Conservation (phyloP, 306 rosid species). For the Cucurbita moschata region DNA sequence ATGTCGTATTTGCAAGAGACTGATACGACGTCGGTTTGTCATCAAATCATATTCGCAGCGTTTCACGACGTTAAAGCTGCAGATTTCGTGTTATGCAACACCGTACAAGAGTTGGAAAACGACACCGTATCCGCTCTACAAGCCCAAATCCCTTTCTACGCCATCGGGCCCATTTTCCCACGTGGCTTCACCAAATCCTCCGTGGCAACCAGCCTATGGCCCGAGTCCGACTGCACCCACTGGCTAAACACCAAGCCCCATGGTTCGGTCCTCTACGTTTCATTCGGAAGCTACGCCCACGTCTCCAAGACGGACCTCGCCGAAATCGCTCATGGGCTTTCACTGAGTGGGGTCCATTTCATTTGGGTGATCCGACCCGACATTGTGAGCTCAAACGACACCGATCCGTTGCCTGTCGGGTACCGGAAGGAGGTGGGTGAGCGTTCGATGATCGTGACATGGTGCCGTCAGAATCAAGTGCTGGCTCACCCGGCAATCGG, state of each 20-base stretch:
- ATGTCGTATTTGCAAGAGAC: constrained; percentile 36
- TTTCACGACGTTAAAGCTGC: constrained; percentile 25
- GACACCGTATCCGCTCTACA: constrained; percentile 20
- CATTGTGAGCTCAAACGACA: constrained; percentile 32
- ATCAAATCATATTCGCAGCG: constrained; percentile 26
- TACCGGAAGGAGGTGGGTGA: constrained; percentile 16
- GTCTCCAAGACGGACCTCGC: constrained; percentile 8
- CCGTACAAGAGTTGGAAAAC: constrained; percentile 34
- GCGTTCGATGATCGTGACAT: constrained; percentile 28
- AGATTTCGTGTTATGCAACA: constrained; percentile 34
- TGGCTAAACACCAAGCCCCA: constrained; percentile 41
- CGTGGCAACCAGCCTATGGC: constrained; percentile 45
- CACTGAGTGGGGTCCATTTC: constrained; percentile 23
- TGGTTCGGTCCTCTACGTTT: constrained; percentile 38
- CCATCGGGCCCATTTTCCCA: constrained; percentile 54
- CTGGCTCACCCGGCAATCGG: constrained; percentile 35
- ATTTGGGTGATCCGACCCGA: constrained; percentile 42
- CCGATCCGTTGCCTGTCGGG: constrained; percentile 28
- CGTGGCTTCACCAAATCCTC: constrained; percentile 20
- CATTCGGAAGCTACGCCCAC: constrained; percentile 54
- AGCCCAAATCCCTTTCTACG: constrained; percentile 20
- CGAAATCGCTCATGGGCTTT: constrained; percentile 36
- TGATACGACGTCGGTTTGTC: constrained; percentile 21
- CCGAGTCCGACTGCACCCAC: constrained; percentile 39
- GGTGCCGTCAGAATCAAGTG: constrained; percentile 39